Evolutionary conservation across 495 filamentous ascomycete species (phyloP).

Genomic region (Choiromyces venosus): DNA sequence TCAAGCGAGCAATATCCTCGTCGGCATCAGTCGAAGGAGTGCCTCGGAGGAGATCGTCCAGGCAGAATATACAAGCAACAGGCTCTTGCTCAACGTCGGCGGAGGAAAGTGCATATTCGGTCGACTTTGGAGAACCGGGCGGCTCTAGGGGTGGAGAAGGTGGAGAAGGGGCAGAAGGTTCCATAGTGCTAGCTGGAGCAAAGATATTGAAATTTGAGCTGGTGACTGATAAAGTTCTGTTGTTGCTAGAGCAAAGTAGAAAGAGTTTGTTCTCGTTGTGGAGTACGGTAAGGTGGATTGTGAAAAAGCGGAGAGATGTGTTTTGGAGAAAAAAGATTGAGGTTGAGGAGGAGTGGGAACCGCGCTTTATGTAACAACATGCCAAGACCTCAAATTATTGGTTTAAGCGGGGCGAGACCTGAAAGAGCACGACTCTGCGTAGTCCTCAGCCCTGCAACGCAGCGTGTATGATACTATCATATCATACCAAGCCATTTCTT

Average conservation of each 20-base stretch:
- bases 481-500: background rate
- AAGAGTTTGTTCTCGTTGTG: background rate
- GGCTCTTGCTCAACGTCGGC: slow-evolving; percentile 25
- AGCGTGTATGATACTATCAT: too few relatives aligned
- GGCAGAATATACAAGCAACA: slow-evolving; percentile 38
- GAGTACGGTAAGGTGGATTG: background rate
- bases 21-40: slow-evolving; percentile 18
- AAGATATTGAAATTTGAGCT: background rate
- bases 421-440: background rate
- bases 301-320: background rate
- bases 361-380: slow-evolving; percentile 32
- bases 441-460: background rate
- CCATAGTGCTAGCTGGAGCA: slow-evolving; percentile 13
- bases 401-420: slow-evolving; percentile 6
- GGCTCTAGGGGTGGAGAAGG: slow-evolving; percentile 10
- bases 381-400: slow-evolving; percentile 32
- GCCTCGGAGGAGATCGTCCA: slow-evolving; percentile 31
- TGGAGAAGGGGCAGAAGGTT: slow-evolving; percentile 11
- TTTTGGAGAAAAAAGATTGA: background rate
- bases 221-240: background rate
- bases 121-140: slow-evolving; percentile 17
- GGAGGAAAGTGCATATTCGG: slow-evolving; percentile 14
- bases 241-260: slow-evolving; percentile 1
- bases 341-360: slow-evolving; percentile 24
- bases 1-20: slow-evolving; percentile 36